These are phyloP conservation scores for Miamiensis avidus DNA, from an alignment of 169 alveolate genomes.

Conservation along the genomic window DNA sequence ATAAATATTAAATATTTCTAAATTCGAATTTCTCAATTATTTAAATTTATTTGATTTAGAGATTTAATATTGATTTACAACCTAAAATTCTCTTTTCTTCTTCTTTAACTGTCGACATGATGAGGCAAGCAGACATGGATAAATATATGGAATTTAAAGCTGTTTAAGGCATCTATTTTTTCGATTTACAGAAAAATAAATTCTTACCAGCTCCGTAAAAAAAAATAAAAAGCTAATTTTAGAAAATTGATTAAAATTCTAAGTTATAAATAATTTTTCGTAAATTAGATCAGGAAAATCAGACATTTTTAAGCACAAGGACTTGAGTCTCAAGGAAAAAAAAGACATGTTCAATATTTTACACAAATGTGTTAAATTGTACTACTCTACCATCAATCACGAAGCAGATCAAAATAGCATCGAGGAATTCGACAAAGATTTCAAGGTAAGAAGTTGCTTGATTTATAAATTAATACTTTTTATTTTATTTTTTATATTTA, in stretches of 20 bases:
- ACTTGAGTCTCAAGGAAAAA: conserved; percentile 23
- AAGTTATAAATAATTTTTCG: too few relatives aligned
- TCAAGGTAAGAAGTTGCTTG: not conserved
- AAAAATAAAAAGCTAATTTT: not conserved
- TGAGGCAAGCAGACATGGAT: conserved; percentile 43
- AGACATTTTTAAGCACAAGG: conserved; percentile 32
- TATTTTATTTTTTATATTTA: too few relatives aligned
- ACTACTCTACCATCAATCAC: conserved; percentile 1
- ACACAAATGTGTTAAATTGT: conserved; percentile 27
- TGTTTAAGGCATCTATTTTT: conserved; percentile 13
- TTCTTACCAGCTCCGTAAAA: conserved; percentile 32
- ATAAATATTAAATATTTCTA: too few relatives aligned
- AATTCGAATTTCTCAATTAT: too few relatives aligned
- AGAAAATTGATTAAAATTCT: too few relatives aligned
- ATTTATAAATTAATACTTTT: too few relatives aligned
- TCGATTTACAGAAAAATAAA: conserved; percentile 13
- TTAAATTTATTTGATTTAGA: too few relatives aligned
- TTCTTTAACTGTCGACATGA: conserved; percentile 22
- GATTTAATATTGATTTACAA: conserved; percentile 33
- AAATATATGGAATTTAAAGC: conserved; percentile 49
- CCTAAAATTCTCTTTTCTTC: conserved; percentile 29
- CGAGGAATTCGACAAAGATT: conserved; percentile 38
- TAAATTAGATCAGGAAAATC: not conserved
- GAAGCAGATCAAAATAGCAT: conserved; percentile 27
- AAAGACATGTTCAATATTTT: conserved; percentile 28